Evolutionary conservation across 1,284 basidiomycete species (phyloP).

Genomic region (Pisolithus thermaeus): DNA sequence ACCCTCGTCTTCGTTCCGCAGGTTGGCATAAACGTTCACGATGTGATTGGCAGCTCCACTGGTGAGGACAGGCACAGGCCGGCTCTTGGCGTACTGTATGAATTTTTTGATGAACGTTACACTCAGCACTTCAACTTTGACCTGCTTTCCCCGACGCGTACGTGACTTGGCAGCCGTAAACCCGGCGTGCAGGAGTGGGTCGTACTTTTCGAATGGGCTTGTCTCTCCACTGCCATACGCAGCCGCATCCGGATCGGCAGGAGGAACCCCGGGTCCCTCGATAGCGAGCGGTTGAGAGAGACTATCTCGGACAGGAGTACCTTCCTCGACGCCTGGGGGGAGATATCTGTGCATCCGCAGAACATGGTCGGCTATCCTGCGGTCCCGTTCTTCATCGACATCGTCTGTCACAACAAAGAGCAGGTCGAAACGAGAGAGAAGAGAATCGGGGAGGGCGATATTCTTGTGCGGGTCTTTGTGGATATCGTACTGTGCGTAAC

Average conservation of each 20-base stretch:
- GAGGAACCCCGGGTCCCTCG: constrained; percentile 62
- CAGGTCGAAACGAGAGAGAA: constrained; percentile 98
- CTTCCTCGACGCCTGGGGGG: constrained; percentile 94
- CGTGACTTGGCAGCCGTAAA: constrained; percentile 53
- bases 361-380: constrained; percentile 96
- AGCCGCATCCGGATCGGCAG: constrained; percentile 43
- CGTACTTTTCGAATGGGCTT: constrained; percentile 92
- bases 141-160: constrained; percentile 50
- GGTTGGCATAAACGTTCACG: constrained; percentile 85
- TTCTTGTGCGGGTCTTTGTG: constrained; percentile 99
- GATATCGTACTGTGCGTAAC: constrained; percentile 83
- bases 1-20: constrained; percentile 88
- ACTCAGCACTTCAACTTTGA: constrained; percentile 82
- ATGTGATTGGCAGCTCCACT: constrained; percentile 95
- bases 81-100: constrained; percentile 95
- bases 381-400: constrained; percentile 92
- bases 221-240: constrained; percentile 41
- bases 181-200: constrained; percentile 91
- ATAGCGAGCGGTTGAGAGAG: constrained; percentile 84
- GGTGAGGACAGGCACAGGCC: constrained; percentile 79
- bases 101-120: constrained; percentile 98
- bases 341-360: constrained; percentile 96
- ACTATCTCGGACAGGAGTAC: constrained; percentile 83
- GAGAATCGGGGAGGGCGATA: constrained; percentile 96
- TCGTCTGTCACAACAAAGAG: constrained; percentile 98